Evolutionary conservation across 2,329 filamentous ascomycete genomes (phyloP).

Genomic region (Lecanicillium sp.): DNA sequence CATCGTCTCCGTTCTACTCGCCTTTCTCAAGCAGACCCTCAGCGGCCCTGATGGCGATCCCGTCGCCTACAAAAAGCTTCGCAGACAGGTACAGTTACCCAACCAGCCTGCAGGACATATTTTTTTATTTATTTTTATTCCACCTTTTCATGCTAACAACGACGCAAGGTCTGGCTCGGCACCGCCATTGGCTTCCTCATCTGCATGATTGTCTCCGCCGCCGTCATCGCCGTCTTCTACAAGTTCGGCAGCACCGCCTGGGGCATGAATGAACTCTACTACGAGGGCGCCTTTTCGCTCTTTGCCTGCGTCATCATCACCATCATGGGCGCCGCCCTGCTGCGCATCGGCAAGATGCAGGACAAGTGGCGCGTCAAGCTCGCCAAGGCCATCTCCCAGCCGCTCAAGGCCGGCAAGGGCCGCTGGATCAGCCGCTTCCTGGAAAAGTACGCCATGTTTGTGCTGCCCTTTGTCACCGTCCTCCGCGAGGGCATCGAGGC

Average conservation of each 20-base stretch:
- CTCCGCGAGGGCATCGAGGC: conserved; percentile 80
- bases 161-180: conserved; percentile 58
- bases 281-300: conserved; percentile 72
- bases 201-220: conserved; percentile 57
- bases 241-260: conserved; percentile 58
- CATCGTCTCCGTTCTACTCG: conserved; percentile 78
- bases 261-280: conserved; percentile 63
- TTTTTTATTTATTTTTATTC: too few species aligned
- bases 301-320: conserved; percentile 75
- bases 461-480: conserved; percentile 82
- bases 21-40: conserved; percentile 78
- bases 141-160: too few species aligned
- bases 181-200: conserved; percentile 54
- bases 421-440: conserved; percentile 52
- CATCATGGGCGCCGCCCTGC: conserved; percentile 69
- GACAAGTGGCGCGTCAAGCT: conserved; percentile 86
- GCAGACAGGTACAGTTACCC: conserved; percentile 59
- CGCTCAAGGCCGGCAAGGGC: conserved; percentile 35
- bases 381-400: conserved; percentile 55
- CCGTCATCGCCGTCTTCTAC: conserved; percentile 68
- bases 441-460: conserved; percentile 80
- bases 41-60: conserved; percentile 54
- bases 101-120: too few species aligned
- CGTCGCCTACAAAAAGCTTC: conserved; percentile 57
- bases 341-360: conserved; percentile 76